A percentile compares a stretch with the other conserved stretches of the same genome.
Conservation (phyloP, 2,329 filamentous ascomycete genomes). For the Anthostomella pinea region DNA sequence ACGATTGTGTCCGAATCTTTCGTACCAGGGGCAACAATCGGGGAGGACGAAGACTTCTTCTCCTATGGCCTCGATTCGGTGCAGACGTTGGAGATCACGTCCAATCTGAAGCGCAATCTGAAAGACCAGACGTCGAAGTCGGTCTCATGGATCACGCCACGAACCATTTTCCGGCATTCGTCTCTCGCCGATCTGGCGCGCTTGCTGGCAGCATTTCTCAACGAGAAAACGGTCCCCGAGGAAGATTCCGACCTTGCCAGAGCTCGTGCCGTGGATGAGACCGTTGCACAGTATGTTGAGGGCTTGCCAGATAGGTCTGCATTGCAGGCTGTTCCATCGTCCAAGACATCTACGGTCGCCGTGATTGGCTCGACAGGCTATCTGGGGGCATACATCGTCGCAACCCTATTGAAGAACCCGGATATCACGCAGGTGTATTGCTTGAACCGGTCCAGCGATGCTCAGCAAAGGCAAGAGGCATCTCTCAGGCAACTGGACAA, state of each 20-base stretch:
- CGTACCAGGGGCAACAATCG: conserved; percentile 1
- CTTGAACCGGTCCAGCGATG: conserved; percentile 14
- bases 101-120: conserved; percentile 11
- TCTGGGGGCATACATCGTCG: conserved; percentile 9
- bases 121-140: conserved; percentile 1
- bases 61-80: conserved; percentile 12
- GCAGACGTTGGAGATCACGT: conserved; percentile 8
- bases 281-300: conserved; percentile 4
- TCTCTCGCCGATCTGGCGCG: conserved; percentile 9
- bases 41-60: conserved; percentile 13
- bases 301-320: conserved; percentile 2
- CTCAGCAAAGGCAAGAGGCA: conserved; percentile 7
- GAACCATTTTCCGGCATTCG: conserved; percentile 13
- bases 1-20: conserved; percentile 2
- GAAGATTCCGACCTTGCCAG: conserved; percentile 2
- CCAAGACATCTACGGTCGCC: conserved; percentile 7
- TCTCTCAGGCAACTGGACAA: conserved; percentile 1
- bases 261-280: conserved; percentile 2
- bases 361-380: conserved; percentile 19
- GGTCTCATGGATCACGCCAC: conserved; percentile 13
- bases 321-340: not conserved
- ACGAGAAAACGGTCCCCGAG: conserved; percentile 7
- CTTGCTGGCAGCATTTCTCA: conserved; percentile 10
- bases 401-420: conserved; percentile 5
- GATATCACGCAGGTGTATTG: conserved; percentile 15